Evolutionary conservation across 2,329 filamentous ascomycete genomes (phyloP).

Genomic region (Alternaria incomplexa): DNA sequence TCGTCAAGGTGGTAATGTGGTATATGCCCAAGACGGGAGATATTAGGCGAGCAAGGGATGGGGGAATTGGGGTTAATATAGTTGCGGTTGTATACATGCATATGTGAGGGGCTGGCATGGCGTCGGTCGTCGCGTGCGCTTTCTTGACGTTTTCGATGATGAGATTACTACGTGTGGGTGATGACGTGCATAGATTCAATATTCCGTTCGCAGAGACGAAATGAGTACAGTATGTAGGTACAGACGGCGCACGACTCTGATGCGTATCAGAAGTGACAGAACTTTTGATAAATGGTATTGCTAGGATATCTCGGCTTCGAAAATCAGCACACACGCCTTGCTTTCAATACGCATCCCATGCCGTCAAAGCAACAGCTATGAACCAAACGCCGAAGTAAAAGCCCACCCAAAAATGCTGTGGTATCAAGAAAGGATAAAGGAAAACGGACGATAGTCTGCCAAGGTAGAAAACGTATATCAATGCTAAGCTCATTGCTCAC

Average conservation of each 20-base stretch:
- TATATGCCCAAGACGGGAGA: background rate
- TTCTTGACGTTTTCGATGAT: background rate
- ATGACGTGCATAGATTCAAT: background rate
- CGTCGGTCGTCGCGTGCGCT: background rate
- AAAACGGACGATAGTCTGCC: background rate
- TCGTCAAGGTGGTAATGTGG: background rate
- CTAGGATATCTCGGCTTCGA: background rate
- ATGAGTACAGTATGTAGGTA: background rate
- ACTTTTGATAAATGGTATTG: background rate
- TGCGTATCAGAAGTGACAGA: background rate
- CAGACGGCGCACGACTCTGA: background rate
- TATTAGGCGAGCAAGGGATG: background rate
- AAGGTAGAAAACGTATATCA: background rate
- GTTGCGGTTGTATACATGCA: background rate
- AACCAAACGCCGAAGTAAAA: background rate
- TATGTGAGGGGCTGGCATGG: background rate
- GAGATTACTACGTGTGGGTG: background rate
- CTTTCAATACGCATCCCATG: background rate
- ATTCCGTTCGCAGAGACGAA: background rate
- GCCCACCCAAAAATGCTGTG: background rate
- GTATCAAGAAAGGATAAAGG: background rate
- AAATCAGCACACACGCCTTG: background rate
- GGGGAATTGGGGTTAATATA: background rate
- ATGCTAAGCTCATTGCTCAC: background rate
- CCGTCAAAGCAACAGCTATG: background rate